Evolutionary conservation across 192 early-diverging fungal genomes (phyloP).

Genomic region (Mortierella antarctica): DNA sequence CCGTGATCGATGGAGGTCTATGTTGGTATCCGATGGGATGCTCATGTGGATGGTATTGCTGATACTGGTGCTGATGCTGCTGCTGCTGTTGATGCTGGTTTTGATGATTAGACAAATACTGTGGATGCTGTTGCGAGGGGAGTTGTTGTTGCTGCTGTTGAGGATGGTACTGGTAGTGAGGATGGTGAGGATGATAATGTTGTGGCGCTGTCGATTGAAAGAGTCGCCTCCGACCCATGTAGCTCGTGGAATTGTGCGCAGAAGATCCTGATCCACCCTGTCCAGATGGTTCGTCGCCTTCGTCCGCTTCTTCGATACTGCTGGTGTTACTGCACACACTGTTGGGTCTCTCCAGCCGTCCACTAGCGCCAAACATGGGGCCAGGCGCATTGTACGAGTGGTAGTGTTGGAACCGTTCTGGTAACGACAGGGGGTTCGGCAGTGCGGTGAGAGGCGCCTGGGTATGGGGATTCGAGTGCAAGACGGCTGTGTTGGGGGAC

Average conservation of each 20-base stretch:
- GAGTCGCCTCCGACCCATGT: conserved; percentile 28
- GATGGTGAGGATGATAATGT: conserved; percentile 7
- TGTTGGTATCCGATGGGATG: neutral
- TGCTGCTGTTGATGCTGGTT: conserved; percentile 1
- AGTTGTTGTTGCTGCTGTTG: conserved; percentile 14
- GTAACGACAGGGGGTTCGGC: conserved; percentile 20
- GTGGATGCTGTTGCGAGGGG: neutral
- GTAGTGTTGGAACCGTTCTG: conserved; percentile 38
- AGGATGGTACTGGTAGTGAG: neutral
- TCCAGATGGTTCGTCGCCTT: conserved; percentile 24
- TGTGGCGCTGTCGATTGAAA: conserved; percentile 15
- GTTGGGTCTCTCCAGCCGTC: conserved; percentile 32
- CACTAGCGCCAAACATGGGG: conserved; percentile 7
- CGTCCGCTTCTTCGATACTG: conserved; percentile 41
- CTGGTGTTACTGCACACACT: conserved; percentile 46
- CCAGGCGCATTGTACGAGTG: conserved; percentile 19
- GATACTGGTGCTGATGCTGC: neutral
- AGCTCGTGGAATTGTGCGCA: conserved; percentile 28
- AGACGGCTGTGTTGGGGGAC: conserved; percentile 6
- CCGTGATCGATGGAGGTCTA: conserved; percentile 24
- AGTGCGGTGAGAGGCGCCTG: conserved; percentile 3
- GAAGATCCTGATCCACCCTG: conserved; percentile 33
- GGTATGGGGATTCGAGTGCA: conserved; percentile 6
- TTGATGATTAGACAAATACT: neutral
- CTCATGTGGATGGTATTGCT: conserved; percentile 3